Percentiles rank a stretch among this genome's conserved stretches.
phyloP scores from a whole-genome alignment of 495 filamentous ascomycete genomes.

The Zalerion maritima region DNA sequence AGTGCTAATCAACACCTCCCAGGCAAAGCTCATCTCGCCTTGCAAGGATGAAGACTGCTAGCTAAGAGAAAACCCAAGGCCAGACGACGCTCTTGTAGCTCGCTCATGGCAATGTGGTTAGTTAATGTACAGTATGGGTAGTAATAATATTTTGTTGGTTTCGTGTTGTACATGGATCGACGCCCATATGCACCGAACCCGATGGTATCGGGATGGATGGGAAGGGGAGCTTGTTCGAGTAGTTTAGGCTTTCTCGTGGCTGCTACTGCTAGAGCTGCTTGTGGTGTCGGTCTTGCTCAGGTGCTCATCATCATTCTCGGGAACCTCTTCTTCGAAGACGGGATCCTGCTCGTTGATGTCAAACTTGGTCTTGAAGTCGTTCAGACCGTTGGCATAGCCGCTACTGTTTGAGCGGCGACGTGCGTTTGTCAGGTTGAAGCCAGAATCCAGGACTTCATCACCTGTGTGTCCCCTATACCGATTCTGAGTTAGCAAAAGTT shows the following conservation, averaged over 20 bases:
- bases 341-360: slow-evolving; percentile 72
- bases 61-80: too few relatives aligned
- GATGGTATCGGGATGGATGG: too few relatives aligned
- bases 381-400: slow-evolving; percentile 42
- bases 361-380: slow-evolving; percentile 76
- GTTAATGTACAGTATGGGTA: too few relatives aligned
- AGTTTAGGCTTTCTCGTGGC: slow-evolving; percentile 24
- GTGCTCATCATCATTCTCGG: slow-evolving; percentile 36
- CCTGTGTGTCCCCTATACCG: slow-evolving; percentile 60
- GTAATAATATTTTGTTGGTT: too few relatives aligned
- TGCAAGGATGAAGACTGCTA: too few relatives aligned
- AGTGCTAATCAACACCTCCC: too few relatives aligned
- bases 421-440: slow-evolving; percentile 67
- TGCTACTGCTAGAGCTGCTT: slow-evolving; percentile 24
- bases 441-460: slow-evolving; percentile 66
- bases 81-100: too few relatives aligned
- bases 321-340: slow-evolving; percentile 73
- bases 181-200: slow-evolving; percentile 1
- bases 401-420: slow-evolving; percentile 89
- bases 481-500: slow-evolving; percentile 4
- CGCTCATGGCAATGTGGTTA: too few relatives aligned
- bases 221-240: too few relatives aligned
- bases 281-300: slow-evolving; percentile 40
- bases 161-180: too few relatives aligned
- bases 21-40: too few relatives aligned